phyloP scores from a whole-genome alignment of 257 asterid genomes.

The Solanum sejunctum region DNA sequence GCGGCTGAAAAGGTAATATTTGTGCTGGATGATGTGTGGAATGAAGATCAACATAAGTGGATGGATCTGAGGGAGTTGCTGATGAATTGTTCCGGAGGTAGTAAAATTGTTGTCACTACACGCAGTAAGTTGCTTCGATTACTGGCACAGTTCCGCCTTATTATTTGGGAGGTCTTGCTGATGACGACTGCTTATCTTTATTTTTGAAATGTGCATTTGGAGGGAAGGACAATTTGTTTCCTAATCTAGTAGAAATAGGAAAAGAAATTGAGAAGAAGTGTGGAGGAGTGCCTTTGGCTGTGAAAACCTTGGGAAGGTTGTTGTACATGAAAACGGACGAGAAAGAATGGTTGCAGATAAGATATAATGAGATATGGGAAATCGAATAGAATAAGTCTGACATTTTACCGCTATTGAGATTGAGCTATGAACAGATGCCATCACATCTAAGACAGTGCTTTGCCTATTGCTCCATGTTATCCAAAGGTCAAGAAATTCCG shows the following conservation, averaged over 20 bases:
- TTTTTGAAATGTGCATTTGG: slow-evolving; percentile 32
- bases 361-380: slow-evolving; percentile 35
- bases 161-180: slow-evolving; percentile 22
- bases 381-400: slow-evolving; percentile 33
- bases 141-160: slow-evolving; percentile 17
- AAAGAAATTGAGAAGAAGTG: slow-evolving; percentile 40
- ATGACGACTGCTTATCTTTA: slow-evolving; percentile 33
- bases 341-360: slow-evolving; percentile 31
- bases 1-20: slow-evolving; percentile 23
- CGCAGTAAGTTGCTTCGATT: slow-evolving; percentile 34
- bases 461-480: slow-evolving; percentile 48
- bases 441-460: slow-evolving; percentile 43
- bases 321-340: slow-evolving; percentile 29
- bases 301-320: slow-evolving; percentile 35
- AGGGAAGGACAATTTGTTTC: slow-evolving; percentile 9
- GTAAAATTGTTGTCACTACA: slow-evolving; percentile 37
- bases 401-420: slow-evolving; percentile 27
- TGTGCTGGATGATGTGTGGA: slow-evolving; percentile 52
- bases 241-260: slow-evolving; percentile 25
- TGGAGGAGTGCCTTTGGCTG: slow-evolving; percentile 39
- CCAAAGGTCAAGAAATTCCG: slow-evolving; percentile 38
- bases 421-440: slow-evolving; percentile 40
- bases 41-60: slow-evolving; percentile 38
- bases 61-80: slow-evolving; percentile 22
- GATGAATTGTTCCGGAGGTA: slow-evolving; percentile 16